Base-by-base conservation (phyloP, 768 basidiomycete genomes). In the Cystofilobasidium bisporidii region DNA sequence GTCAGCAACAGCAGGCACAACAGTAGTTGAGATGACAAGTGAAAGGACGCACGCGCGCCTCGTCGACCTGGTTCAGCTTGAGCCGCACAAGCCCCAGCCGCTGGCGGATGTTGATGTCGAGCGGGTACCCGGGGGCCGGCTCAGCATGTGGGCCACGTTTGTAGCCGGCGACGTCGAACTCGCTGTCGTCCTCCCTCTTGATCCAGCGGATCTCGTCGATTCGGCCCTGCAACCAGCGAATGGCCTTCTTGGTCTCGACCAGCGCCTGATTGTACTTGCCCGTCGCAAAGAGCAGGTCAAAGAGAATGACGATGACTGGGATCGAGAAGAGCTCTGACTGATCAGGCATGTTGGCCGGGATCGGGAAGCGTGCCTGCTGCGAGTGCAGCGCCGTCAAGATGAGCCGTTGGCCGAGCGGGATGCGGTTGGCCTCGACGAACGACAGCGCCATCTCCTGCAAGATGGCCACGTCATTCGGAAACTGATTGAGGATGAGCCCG, bases 201-300 rank as follows among this genome's bases (percentile, higher is more conserved):
- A 91, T 88, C 91, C 92, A 97, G 66, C 86, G 85, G 74, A 87
- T 86, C 56, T 82, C 79, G 38, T 73, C 70, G n/a, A 78, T 79
- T 38, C 94, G 79, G 0, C 90, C 89, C 75, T 97, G 90, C n/a
- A 97, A 76, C 94, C 94, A 98, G 64, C 94, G 79, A 61, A 83
- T 86, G 0, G 92, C 93, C 61, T 79, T 80, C 57, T 87, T 81
- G 61, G 94, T 85, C 0, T 84, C 82, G 17, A 83, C 80, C 20
- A 91, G 79, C 0, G 87, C 88, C 48, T 82, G 79, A 41, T 85
- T 84, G 72, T 87, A 81, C 68, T 88, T 83, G 0, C 83, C 84
- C 32, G 86, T 78, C 0, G 83, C 82, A 70, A 90, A 86, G 72
- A 89, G 85, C 57, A 93, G 79, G 73, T 99, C 94, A 3, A 89